phyloP scores from a whole-genome alignment of 1,284 basidiomycete genomes.

The Apiotrichum sp. region DNA sequence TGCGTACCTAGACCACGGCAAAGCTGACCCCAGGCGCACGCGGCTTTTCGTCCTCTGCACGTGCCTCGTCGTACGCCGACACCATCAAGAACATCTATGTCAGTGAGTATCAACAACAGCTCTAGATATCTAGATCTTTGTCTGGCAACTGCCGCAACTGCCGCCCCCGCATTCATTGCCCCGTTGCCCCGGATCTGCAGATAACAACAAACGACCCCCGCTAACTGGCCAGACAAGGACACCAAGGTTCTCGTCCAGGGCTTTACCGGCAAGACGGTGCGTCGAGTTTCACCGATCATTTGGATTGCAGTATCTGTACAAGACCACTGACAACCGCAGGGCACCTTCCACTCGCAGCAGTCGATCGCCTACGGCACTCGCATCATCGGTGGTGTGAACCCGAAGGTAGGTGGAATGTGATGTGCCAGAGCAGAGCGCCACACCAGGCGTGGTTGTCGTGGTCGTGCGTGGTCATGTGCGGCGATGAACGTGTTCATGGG shows the following conservation, averaged over 20 bases:
- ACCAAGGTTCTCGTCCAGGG: slow-evolving; percentile 91
- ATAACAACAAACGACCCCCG: slow-evolving; percentile 14
- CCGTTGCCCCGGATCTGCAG: no score
- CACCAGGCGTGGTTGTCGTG: no score
- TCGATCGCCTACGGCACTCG: slow-evolving; percentile 85
- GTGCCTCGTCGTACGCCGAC: slow-evolving; percentile 71
- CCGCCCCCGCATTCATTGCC: no score
- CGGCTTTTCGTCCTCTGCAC: slow-evolving; percentile 65
- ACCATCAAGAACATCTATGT: slow-evolving; percentile 88
- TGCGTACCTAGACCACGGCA: slow-evolving; percentile 8
- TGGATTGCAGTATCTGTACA: not conserved
- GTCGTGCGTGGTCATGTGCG: no score
- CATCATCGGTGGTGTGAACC: slow-evolving; percentile 96
- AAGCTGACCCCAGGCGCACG: slow-evolving; percentile 19
- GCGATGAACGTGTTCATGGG: no score
- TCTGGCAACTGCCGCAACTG: no score
- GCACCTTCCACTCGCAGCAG: slow-evolving; percentile 94
- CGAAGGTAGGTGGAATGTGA: slow-evolving; percentile 52
- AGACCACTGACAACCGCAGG: slow-evolving; percentile 52
- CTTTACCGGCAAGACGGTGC: slow-evolving; percentile 93
- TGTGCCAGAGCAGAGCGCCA: no score
- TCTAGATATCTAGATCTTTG: not conserved
- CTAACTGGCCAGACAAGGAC: slow-evolving; percentile 60
- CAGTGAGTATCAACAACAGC: slow-evolving; percentile 37
- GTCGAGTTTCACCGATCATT: slow-evolving; percentile 33